Conservation (phyloP, 306 rosid genomes). For the Inga laurina region DNA sequence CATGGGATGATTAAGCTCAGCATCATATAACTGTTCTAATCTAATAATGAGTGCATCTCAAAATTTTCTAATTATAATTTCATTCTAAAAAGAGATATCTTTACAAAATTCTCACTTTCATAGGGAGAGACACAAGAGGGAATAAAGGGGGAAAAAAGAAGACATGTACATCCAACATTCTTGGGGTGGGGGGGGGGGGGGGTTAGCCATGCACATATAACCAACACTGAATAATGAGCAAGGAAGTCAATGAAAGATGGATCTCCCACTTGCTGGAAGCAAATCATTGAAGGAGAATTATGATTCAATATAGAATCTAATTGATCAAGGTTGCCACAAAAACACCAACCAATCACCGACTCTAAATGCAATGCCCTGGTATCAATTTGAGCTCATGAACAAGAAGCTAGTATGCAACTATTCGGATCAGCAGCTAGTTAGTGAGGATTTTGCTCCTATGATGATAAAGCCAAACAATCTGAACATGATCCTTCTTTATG, state of each 20-base stretch:
- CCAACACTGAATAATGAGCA: slow-evolving; percentile 25
- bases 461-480: not conserved
- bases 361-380: slow-evolving; percentile 12
- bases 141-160: too few relatives aligned
- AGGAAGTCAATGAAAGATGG: slow-evolving; percentile 38
- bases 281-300: slow-evolving; percentile 30
- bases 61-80: not conserved
- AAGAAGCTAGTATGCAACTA: slow-evolving; percentile 30
- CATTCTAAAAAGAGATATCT: not conserved
- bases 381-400: slow-evolving; percentile 28
- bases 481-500: not conserved
- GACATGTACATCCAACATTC: slow-evolving; percentile 1
- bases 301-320: slow-evolving; percentile 20
- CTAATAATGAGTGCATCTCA: not conserved
- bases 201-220: slow-evolving; percentile 28
- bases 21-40: not conserved
- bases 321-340: slow-evolving; percentile 6
- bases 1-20: not conserved
- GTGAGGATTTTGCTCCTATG: not conserved
- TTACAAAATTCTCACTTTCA: not conserved
- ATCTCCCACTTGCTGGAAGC: slow-evolving; percentile 28
- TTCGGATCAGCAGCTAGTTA: not conserved
- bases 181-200: not conserved
- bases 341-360: slow-evolving; percentile 8
- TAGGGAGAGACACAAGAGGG: not conserved